Evolutionary conservation across 2,329 filamentous ascomycete genomes (phyloP), one percentile per base, ranked within the genome.

Genomic region (Zarea fungicola): DNA sequence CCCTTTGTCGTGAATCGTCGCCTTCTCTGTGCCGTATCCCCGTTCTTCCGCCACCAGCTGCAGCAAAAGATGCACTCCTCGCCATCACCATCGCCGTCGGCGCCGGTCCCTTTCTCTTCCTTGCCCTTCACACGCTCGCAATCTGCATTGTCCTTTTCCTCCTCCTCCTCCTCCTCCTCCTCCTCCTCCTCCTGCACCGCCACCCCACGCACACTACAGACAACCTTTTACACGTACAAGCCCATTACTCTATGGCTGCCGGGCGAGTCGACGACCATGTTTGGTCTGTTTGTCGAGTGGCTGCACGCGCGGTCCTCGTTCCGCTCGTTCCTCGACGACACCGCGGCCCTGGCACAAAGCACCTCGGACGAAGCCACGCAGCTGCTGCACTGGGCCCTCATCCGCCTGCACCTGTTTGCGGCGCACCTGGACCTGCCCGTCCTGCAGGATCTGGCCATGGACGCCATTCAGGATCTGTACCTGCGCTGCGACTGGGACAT

Each of bases 401-500:
- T 81, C 46, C 72, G 72, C 29, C 66, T 81, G 11, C 78, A 82
- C 56, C 67, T 82, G 44, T 81, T 81, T 61, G 78, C 77, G 36
- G 72, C 77, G 4, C 65, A 70, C 47, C 70, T 78, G 55, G 69
- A 69, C 42, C 64, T 80, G 4, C 62, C 71, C 23, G 66, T 67
- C 8, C 67, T 81, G 8, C 78, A 82, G 56, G 78, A 82, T 60
- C 63, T 71, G 16, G 71, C 76, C 58, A 80, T 81, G 71, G 78
- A 82, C 55, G 73, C 74, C 31, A 63, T 81, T 16, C 78, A 81
- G 60, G 78, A 82, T 56, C 62, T 82, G 14, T 80, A 81, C 58
- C 74, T 82, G 32, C 70, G 72, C 13, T 72, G 73, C 58, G 75
- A 81, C 67, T 81, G 77, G 77, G 75, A 80, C 55, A 74, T 81